Conservation (phyloP, 139 green algal genomes). For the Desmodesmus armatus region DNA sequence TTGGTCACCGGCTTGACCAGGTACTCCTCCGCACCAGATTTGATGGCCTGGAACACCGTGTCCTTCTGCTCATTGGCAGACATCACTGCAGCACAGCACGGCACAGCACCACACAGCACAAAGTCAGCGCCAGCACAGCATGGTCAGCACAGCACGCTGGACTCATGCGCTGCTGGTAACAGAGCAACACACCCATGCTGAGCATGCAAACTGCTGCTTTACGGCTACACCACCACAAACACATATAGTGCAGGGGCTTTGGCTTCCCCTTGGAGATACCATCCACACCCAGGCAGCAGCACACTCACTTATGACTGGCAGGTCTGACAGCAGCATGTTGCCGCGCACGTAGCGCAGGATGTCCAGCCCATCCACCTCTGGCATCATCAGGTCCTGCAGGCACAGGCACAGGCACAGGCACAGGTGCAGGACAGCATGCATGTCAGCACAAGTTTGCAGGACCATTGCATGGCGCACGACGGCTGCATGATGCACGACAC, state of each 20-base stretch:
- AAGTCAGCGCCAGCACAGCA: no score
- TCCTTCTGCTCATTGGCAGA: conserved; percentile 83
- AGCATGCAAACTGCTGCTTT: no score
- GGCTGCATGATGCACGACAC: neutral
- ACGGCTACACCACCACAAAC: no score
- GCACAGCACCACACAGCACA: neutral
- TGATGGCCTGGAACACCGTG: conserved; percentile 88
- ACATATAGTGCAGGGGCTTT: neutral
- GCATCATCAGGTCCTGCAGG: conserved; percentile 93
- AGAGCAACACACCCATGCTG: neutral
- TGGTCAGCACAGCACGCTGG: neutral
- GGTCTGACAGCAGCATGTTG: conserved; percentile 64
- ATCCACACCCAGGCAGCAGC: neutral
- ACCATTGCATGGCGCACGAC: neutral
- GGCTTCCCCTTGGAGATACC: neutral
- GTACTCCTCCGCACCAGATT: conserved; percentile 90
- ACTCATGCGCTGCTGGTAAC: neutral
- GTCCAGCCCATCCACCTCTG: conserved; percentile 86
- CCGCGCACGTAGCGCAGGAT: conserved; percentile 82
- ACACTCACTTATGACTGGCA: conserved; percentile 91
- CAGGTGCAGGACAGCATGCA: neutral
- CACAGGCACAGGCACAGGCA: neutral
- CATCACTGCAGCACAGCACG: conserved; percentile 81
- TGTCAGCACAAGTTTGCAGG: neutral
- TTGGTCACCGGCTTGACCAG: conserved; percentile 92